Percentiles rank a stretch among this genome's conserved stretches.
phyloP scores from a whole-genome alignment of 1,284 basidiomycete genomes.

The Ceratobasidium papillatum region DNA sequence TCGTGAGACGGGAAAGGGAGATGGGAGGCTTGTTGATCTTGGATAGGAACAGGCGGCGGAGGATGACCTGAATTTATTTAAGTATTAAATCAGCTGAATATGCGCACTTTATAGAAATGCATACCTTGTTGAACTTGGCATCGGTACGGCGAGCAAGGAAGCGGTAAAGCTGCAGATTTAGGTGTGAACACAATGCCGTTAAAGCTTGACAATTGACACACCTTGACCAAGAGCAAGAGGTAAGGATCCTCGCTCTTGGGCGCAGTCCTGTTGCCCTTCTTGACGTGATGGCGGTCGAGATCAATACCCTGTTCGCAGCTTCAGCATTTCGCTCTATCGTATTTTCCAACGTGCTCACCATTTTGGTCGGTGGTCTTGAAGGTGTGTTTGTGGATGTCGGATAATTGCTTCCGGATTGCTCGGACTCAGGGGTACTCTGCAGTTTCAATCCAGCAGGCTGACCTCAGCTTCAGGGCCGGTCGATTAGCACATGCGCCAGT shows the following conservation, averaged over 20 bases:
- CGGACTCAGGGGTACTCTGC: constrained; percentile 25
- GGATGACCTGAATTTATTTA: constrained; percentile 70
- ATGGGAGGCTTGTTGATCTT: constrained; percentile 98
- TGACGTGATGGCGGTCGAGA: constrained; percentile 97
- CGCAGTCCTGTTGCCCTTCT: constrained; percentile 93
- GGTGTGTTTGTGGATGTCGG: constrained; percentile 45
- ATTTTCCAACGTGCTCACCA: constrained; percentile 12
- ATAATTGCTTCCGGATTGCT: constrained; percentile 62
- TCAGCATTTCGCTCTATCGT: background rate
- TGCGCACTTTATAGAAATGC: background rate
- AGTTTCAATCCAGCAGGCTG: constrained; percentile 6
- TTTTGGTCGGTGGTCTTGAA: constrained; percentile 40
- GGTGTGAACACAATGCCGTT: background rate
- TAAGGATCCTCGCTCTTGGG: constrained; percentile 99
- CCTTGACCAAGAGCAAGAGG: constrained; percentile 98
- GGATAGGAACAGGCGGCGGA: constrained; percentile 96
- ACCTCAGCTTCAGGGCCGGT: constrained; percentile 15
- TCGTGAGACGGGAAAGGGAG: constrained; percentile 89
- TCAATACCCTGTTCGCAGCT: constrained; percentile 87
- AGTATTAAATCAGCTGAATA: constrained; percentile 42
- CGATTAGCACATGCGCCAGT: background rate
- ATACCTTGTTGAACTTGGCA: constrained; percentile 94
- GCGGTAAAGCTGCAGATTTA: constrained; percentile 83
- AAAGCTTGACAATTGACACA: constrained; percentile 53
- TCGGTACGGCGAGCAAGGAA: constrained; percentile 99